These are phyloP conservation scores for Limnomonas spitsbergensis DNA, from an alignment of 139 green algal genomes.

Conservation along the genomic window DNA sequence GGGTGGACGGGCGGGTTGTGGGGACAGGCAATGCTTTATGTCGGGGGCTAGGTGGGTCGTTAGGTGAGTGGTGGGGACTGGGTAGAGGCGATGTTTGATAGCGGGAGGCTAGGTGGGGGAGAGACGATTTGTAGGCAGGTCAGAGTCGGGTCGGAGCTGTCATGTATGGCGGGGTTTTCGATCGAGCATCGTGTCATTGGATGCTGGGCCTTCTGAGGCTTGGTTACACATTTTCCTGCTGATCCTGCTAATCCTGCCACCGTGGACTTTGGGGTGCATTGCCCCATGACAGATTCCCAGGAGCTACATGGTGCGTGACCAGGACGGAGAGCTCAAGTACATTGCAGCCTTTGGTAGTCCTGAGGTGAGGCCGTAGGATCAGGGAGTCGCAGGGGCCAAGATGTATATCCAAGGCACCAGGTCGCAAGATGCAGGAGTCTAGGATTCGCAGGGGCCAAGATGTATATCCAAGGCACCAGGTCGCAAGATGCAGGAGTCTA, in stretches of 20 bases:
- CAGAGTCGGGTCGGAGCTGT: not conserved
- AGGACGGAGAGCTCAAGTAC: constrained; percentile 52
- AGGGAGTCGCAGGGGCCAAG: not conserved
- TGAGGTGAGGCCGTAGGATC: constrained; percentile 15
- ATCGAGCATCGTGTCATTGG: not conserved
- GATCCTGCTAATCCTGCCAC: not conserved
- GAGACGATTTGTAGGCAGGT: too few relatives aligned
- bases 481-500: not conserved
- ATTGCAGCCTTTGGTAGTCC: constrained; percentile 44
- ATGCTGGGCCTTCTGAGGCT: not conserved
- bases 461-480: too few relatives aligned
- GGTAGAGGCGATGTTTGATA: too few relatives aligned
- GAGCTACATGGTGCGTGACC: constrained; percentile 45
- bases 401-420: not conserved
- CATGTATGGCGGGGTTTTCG: not conserved
- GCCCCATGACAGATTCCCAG: constrained; percentile 9
- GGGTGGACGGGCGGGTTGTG: too few relatives aligned
- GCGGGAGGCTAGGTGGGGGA: too few relatives aligned
- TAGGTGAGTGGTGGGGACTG: too few relatives aligned
- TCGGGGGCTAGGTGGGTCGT: too few relatives aligned
- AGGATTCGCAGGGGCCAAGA: not conserved
- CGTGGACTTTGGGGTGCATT: not conserved
- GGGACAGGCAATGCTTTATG: too few relatives aligned
- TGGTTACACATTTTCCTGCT: not conserved
- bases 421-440: not conserved